Evolutionary conservation across 2,329 filamentous ascomycete species (phyloP).

Genomic region (Sclerotinia glacialis): DNA sequence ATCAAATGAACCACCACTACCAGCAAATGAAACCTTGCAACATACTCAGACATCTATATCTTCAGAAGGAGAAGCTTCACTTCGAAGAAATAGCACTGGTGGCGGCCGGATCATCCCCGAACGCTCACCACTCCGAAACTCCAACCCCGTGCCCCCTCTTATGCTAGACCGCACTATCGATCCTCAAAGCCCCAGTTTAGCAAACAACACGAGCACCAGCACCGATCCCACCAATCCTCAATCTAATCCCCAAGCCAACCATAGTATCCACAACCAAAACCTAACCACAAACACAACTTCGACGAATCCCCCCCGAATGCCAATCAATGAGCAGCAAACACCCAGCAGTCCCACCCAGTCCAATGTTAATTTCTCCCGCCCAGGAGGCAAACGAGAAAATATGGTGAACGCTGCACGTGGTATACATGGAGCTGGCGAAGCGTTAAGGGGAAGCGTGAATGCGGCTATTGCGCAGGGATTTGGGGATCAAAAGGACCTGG

Average conservation of each 20-base stretch:
- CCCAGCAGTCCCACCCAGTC: background rate
- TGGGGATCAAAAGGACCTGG: conserved; percentile 13
- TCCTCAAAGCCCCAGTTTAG: background rate
- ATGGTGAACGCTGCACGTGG: conserved; percentile 12
- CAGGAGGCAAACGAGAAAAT: conserved; percentile 9
- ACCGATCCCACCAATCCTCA: background rate
- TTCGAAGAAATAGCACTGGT: conserved; percentile 14
- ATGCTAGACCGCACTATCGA: conserved; percentile 3
- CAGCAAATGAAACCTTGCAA: background rate
- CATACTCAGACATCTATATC: background rate
- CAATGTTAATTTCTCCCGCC: conserved; percentile 17
- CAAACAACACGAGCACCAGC: background rate
- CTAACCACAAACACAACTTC: background rate
- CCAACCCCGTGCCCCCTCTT: conserved; percentile 13
- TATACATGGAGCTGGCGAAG: conserved; percentile 21
- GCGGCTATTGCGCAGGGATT: conserved; percentile 13
- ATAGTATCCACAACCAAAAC: background rate
- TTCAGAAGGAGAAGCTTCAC: background rate
- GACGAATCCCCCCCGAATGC: background rate
- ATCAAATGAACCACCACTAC: conserved; percentile 5
- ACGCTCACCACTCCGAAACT: conserved; percentile 20
- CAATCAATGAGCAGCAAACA: conserved; percentile 9
- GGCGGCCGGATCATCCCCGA: conserved; percentile 20
- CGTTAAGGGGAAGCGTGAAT: conserved; percentile 17
- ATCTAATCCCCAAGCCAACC: background rate